Evolutionary conservation across 208 protist species (phyloP), one percentile per base, ranked within the genome.

Genomic region (Leishmania guyanensis): DNA sequence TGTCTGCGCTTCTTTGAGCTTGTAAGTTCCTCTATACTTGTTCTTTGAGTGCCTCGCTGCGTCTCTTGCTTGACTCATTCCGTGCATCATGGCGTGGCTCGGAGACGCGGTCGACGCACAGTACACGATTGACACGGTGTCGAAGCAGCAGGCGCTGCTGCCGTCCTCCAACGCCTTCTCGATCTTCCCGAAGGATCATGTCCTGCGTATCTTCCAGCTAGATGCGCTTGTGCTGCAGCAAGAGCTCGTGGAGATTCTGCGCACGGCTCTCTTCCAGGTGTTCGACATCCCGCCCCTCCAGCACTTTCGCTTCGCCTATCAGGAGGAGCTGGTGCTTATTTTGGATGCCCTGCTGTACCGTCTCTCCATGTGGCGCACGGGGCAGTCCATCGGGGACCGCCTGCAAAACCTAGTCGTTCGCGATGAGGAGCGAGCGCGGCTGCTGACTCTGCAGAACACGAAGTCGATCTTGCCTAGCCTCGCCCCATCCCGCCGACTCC

Each of bases 341-440:
- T 84, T 98, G 5, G 89, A 96, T 50, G 77, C 69, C 22, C 51
- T 93, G 68, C 80, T 98, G 26, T 98, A 95, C 82, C 88, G 85
- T 36, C 86, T 90, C 29, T 95, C 92, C 9, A 93, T 93, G 12
- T 96, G 90, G 92, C 86, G 90, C 36, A 82, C 84, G 56, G 91
- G 87, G 0, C 92, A 96, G 80, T 93, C 91, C 26, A 85, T 96
- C 17, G 93, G 93, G 1, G 95, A 98, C 81, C 88, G 92, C 10
- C 79, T 97, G 66, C 89, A 94, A 78, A 98, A 98, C 83, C 77
- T 98, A 26, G 92, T 97, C 43, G 68, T 97, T 54, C 91, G 95
- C 14, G 90, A 96, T 82, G 93, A 97, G 87, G 81, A 78, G 60
- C 88, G 89, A 46, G 94, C 94, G 54, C 66, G 68, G 66, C 82